Evolutionary conservation across 2,329 filamentous ascomycete species (phyloP), one percentile per base, ranked within the genome.

Genomic region (Diaporthe sp.): DNA sequence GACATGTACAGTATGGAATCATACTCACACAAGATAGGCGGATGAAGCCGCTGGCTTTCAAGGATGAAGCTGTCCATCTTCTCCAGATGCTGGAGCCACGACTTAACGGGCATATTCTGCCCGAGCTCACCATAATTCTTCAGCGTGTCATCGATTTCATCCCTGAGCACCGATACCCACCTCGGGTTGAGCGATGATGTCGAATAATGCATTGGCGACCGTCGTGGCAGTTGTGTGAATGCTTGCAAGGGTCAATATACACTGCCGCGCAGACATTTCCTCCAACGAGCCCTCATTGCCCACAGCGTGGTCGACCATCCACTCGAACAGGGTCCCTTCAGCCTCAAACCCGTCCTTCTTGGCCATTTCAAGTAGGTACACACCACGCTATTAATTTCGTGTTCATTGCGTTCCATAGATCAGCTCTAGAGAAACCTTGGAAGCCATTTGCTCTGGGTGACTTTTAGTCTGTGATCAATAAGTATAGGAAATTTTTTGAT

Each of bases 321-420:
- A 47, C 15, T 65, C 6, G 22, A 65, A 13, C 6, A 65, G n/a
- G 2, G 37, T 65, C 15, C 39, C 60, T 17, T 65, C 37, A 82
- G 94, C 92, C 82, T 94, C 92, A 68, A 20, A 1, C 44, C 44
- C 15, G 44, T 20, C 44, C 44, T 47, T 47, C 44, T 47, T 47
- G 44, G 17, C 44, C 13, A 47, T 17, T 22, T 47, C 44, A 7
- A 13, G 5, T 47, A 47, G 44, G 15, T 47, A 22, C 44, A 7
- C 17, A 47, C 15, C 17, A 47, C 6, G 15, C 6, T 15, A 47
- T 6, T 8, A 47, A 47, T 47, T 47, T 6, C 4, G 4, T 47
- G 44, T 47, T 47, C 44, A 0, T 47, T 20, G 17, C 17, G 44
- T 47, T 47, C 15, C 6, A 22, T 47, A 2, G 44, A 20, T 22